A percentile compares a stretch with the other conserved stretches of the same genome.
Evolutionary conservation across 2,329 filamentous ascomycete genomes (phyloP).

Genomic region (Boeremia exigua): DNA sequence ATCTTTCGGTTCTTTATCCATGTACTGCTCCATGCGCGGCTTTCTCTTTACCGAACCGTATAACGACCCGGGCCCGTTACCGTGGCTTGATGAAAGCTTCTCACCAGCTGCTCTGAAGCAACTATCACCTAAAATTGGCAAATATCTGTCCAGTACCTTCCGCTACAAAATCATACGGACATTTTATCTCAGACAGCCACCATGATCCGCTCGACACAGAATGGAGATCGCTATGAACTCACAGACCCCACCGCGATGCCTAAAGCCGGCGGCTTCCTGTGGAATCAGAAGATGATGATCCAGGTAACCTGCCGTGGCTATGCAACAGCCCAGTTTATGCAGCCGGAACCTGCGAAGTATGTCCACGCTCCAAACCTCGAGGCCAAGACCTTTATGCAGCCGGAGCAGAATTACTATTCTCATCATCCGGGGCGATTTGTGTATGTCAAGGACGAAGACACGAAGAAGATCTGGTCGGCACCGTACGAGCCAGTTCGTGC

Average conservation of each 20-base stretch:
- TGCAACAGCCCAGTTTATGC: conserved; percentile 65
- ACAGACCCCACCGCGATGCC: conserved; percentile 62
- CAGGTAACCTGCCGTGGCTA: conserved; percentile 66
- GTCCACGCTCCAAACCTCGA: conserved; percentile 65
- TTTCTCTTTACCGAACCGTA: conserved; percentile 31
- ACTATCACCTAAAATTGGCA: not conserved
- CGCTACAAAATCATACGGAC: not conserved
- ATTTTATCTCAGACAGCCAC: conserved; percentile 5
- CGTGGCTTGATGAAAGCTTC: not conserved
- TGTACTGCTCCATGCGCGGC: conserved; percentile 25
- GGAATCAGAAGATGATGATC: conserved; percentile 68
- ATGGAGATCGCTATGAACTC: conserved; percentile 63
- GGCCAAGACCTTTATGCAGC: conserved; percentile 66
- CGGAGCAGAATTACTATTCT: conserved; percentile 65
- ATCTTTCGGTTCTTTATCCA: conserved; percentile 3
- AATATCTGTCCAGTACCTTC: not conserved
- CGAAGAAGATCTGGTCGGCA: conserved; percentile 59
- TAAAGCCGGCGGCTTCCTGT: conserved; percentile 63
- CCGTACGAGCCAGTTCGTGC: conserved; percentile 63
- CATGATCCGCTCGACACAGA: conserved; percentile 51
- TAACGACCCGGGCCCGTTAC: conserved; percentile 21
- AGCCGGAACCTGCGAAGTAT: conserved; percentile 66
- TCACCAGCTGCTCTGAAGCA: not conserved
- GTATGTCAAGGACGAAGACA: conserved; percentile 64
- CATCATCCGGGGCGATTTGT: conserved; percentile 66